Evolutionary conservation across 352 stramenopile genomes (phyloP), one percentile per base, ranked within the genome.

Genomic region (Aphanomyces astaci): DNA sequence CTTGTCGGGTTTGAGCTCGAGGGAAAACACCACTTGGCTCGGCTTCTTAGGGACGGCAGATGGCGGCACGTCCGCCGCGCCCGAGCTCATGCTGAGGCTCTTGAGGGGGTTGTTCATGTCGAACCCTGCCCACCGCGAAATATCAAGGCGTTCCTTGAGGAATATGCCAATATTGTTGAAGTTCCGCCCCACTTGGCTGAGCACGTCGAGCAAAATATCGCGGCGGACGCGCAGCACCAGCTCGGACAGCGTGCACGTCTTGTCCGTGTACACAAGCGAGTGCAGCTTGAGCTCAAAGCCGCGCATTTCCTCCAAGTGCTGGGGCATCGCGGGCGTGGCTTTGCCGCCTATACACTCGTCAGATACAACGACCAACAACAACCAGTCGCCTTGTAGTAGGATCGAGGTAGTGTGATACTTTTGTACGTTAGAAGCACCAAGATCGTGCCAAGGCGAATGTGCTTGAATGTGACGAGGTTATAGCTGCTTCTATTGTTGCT

Each of bases 101-200:
- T 53, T 65, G 1, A 65, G 22, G 11, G 56, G 56, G 24, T 43
- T 43, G 36, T 43, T 43, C 3, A 65, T 39, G 9, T 93, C 85
- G 46, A 94, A 89, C 0, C 75, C 68, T 1, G 77, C 81, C 86
- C 81, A 91, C 4, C 84, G 74, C 30, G 74, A 81, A 31, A 86
- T 71, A 51, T 92, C 86, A 32, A 92, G 86, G 19, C 91, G 82
- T 63, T 92, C 86, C 0, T 82, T 82, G 55, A 94, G 59, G 52
- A 94, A 90, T 19, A 86, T 89, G 4, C 79, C 82, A 24, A 94
- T 88, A 75, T 92, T 94, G 55, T 82, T 88, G 63, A 94, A 94
- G 68, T 94, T 92, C 19, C 86, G 81, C 0, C 86, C 86, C 2
- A 92, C 86, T 66, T 94, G 86, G 2, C 84, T 92, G 3, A 94